Percentiles rank a stretch among this genome's conserved stretches.
phyloP scores from a whole-genome alignment of 2,329 filamentous ascomycete species.

The Cercospora sesami region DNA sequence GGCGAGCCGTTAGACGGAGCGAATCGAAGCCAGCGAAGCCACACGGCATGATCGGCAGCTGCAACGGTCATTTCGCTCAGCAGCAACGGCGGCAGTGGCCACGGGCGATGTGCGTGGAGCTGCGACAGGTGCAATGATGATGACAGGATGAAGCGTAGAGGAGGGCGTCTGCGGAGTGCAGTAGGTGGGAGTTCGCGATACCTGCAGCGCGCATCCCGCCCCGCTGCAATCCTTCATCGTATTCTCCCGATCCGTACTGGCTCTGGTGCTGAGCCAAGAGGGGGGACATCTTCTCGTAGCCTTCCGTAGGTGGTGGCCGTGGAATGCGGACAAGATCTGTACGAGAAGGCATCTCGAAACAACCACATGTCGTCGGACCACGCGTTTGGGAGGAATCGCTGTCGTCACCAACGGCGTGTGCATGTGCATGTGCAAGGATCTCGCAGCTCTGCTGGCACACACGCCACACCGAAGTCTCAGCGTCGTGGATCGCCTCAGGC shows the following conservation, averaged over 20 bases:
- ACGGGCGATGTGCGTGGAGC: neutral
- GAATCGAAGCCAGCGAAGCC: neutral
- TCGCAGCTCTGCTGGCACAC: neutral
- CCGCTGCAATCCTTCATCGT: neutral
- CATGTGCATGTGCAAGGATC: neutral
- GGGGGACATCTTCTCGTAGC: no score
- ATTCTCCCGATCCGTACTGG: neutral
- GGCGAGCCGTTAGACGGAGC: neutral
- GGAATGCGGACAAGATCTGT: neutral
- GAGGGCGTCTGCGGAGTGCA: neutral
- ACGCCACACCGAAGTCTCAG: neutral
- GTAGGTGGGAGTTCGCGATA: neutral
- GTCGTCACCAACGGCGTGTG: neutral
- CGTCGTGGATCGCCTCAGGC: conserved; percentile 2
- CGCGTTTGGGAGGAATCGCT: neutral
- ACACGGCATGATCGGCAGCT: neutral
- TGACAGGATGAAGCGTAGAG: neutral
- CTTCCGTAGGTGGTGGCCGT: neutral
- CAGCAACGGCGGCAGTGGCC: neutral
- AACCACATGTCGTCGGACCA: neutral
- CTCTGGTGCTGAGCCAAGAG: neutral
- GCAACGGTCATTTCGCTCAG: neutral
- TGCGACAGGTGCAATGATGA: neutral
- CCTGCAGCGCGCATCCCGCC: neutral
- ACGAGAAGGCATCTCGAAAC: neutral